Conservation (phyloP, 768 basidiomycete genomes). For the Kwoniella newhampshirensis region DNA sequence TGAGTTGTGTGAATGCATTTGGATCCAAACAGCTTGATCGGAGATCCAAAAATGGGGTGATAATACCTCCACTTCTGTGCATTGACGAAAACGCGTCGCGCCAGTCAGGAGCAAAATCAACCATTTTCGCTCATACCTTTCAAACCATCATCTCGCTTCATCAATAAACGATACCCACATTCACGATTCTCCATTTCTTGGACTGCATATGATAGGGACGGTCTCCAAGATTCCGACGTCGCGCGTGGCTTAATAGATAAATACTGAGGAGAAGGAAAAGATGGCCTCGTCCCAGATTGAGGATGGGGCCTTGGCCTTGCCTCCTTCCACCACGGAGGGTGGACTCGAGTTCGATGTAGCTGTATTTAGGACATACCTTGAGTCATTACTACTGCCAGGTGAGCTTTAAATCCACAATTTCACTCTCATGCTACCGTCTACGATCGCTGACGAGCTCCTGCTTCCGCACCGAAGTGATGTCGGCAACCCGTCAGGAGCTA, state of each 20-base stretch:
- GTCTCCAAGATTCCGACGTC: too few species aligned
- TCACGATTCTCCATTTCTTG: neutral
- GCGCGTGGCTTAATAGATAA: neutral
- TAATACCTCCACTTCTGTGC: conserved; percentile 2
- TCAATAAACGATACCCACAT: too few species aligned
- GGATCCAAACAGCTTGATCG: too few species aligned
- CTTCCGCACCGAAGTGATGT: conserved; percentile 53
- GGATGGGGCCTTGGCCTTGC: conserved; percentile 13
- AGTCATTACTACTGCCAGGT: conserved; percentile 46
- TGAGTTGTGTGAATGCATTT: too few species aligned
- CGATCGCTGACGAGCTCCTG: too few species aligned
- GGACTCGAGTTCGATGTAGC: conserved; percentile 37
- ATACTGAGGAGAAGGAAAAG: neutral
- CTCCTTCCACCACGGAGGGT: neutral
- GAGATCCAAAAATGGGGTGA: too few species aligned
- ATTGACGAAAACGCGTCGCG: neutral
- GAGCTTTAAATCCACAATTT: conserved; percentile 1
- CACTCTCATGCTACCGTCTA: neutral
- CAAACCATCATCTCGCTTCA: too few species aligned
- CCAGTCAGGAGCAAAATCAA: neutral
- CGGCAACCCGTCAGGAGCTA: conserved; percentile 39
- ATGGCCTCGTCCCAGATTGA: conserved; percentile 22
- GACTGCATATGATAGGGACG: too few species aligned
- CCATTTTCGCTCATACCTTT: neutral
- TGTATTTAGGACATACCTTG: conserved; percentile 43